Base-by-base conservation (phyloP, 805 yeast genomes). In the Lipomyces chichibuensis region DNA sequence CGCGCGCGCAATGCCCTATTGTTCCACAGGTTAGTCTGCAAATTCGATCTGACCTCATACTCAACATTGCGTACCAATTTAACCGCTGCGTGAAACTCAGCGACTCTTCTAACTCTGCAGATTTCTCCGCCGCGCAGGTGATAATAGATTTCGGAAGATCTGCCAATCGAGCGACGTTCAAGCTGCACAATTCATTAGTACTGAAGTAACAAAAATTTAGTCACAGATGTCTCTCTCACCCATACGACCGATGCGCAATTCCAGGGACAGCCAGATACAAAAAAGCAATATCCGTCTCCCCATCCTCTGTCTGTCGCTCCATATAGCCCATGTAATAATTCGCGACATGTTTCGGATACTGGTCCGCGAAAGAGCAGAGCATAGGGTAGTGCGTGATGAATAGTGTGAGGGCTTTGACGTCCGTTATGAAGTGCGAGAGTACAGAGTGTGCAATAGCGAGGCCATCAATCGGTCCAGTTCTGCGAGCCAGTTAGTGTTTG, bases 381-480 rank as follows among this genome's bases (percentile, higher is more conserved):
- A 85, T 82, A 5, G 93, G 92, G 73, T 87, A 92, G 77, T 92
- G 98, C 0, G 98, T 92, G 46, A 93, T 90, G 77, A 92, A 92
- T 53, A 92, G 78, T 0, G 89, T 84, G 65, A 90, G 79, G 0
- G 93, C 88, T 27, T 79, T 74, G 3, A 77, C 70, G 3, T 77
- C 77, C 2, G 74, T 70, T 2, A 85, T 76, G 67, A 90, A 83
- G 71, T 89, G 87, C 63, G 84, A 81, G 63, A 92, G 78, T 1
- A 92, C 86, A 0, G 96, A 80, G 75, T 87, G 85, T 0, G 97
- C 96, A 37, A 92, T 87, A 0, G 96, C 87, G 55, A 86, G 87
- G 0, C 97, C 98, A 76, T 93, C 97, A 61, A 79, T 77, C 0
- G 92, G 87, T 0, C 90, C 85, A 2, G 88, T 85, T 1, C 55